These are phyloP conservation scores for Parastagonospora avenae DNA, from an alignment of 2,329 filamentous ascomycete species.

Conservation along the genomic window DNA sequence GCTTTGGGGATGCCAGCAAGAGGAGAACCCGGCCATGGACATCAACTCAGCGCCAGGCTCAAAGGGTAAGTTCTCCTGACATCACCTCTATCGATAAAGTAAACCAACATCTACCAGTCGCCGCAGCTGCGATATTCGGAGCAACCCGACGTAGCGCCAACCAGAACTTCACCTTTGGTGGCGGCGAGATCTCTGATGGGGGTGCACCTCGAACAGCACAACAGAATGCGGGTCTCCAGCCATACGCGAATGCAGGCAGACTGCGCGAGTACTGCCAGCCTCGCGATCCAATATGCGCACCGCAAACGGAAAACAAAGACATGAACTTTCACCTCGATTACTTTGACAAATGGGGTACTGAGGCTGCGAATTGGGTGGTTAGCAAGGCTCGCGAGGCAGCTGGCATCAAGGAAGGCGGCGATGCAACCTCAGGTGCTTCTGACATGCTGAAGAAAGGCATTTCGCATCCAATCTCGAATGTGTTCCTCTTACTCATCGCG, in stretches of 20 bases:
- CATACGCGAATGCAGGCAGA: constrained; percentile 48
- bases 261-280: constrained; percentile 69
- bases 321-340: constrained; percentile 65
- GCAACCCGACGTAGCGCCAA: constrained; percentile 32
- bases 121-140: constrained; percentile 29
- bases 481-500: constrained; percentile 26
- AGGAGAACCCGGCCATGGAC: constrained; percentile 27
- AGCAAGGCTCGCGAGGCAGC: constrained; percentile 23
- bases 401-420: constrained; percentile 10
- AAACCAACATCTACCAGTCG: constrained; percentile 22
- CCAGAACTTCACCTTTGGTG: constrained; percentile 28
- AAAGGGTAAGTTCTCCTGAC: constrained; percentile 14
- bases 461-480: constrained; percentile 26
- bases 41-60: constrained; percentile 26
- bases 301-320: constrained; percentile 52
- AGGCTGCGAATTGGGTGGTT: constrained; percentile 30
- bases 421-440: constrained; percentile 17
- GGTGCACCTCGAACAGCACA: constrained; percentile 24
- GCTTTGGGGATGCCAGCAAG: constrained; percentile 30
- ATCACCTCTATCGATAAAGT: not conserved
- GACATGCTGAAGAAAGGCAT: constrained; percentile 27
- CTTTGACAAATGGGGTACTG: constrained; percentile 43
- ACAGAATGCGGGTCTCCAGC: constrained; percentile 26
- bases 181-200: constrained; percentile 27
- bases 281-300: constrained; percentile 66